Percentiles rank a stretch among this genome's conserved stretches.
Conservation (phyloP, 192 early-diverging fungal species). For the Coemansia sp. region DNA sequence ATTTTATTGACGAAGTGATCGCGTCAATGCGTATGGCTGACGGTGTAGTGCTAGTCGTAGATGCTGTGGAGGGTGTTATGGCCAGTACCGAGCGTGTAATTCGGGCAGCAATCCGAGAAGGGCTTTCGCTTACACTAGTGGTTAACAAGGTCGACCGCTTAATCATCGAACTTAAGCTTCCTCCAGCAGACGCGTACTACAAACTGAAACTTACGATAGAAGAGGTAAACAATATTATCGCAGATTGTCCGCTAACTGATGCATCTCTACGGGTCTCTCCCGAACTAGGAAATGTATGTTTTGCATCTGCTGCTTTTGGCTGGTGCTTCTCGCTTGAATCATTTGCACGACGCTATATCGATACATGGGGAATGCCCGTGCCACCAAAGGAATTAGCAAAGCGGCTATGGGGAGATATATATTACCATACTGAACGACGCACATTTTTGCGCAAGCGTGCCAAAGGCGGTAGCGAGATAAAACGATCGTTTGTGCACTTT, state of each 20-base stretch:
- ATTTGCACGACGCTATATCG: slow-evolving; percentile 88
- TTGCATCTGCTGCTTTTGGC: slow-evolving; percentile 84
- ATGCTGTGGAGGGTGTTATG: slow-evolving; percentile 98
- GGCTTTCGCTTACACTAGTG: slow-evolving; percentile 79
- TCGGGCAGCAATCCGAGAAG: slow-evolving; percentile 74
- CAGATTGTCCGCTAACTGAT: slow-evolving; percentile 20
- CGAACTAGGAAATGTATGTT: slow-evolving; percentile 94
- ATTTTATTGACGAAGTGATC: slow-evolving; percentile 92
- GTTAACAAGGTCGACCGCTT: slow-evolving; percentile 98
- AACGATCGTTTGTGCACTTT: slow-evolving; percentile 94
- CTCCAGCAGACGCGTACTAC: slow-evolving; percentile 95
- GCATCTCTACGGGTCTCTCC: slow-evolving; percentile 71
- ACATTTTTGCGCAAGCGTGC: slow-evolving; percentile 75
- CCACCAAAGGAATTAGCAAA: slow-evolving; percentile 73
- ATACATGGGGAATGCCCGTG: slow-evolving; percentile 63
- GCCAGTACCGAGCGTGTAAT: slow-evolving; percentile 87
- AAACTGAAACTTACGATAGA: slow-evolving; percentile 95
- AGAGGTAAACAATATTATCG: slow-evolving; percentile 87
- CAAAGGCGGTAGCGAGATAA: slow-evolving; percentile 50
- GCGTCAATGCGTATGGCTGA: slow-evolving; percentile 85
- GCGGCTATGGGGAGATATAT: slow-evolving; percentile 97
- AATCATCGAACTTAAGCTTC: slow-evolving; percentile 93
- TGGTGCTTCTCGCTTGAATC: slow-evolving; percentile 93
- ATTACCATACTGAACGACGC: slow-evolving; percentile 76
- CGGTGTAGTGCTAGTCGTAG: slow-evolving; percentile 89